phyloP scores from a whole-genome alignment of 2,329 filamentous ascomycete genomes.

The Catunica adiposa region DNA sequence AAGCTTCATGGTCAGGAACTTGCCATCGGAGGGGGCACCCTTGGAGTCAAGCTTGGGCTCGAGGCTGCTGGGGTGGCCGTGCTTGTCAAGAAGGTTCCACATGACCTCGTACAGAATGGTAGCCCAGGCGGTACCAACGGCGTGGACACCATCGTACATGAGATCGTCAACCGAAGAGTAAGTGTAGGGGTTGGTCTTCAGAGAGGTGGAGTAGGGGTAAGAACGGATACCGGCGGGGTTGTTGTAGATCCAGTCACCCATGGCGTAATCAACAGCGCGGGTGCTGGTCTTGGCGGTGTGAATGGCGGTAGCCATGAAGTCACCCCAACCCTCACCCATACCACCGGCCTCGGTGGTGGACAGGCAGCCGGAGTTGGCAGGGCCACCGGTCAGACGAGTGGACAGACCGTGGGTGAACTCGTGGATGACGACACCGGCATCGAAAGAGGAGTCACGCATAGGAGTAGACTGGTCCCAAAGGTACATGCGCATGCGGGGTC shows the following conservation, averaged over 20 bases:
- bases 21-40: conserved; percentile 35
- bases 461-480: conserved; percentile 34
- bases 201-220: conserved; percentile 34
- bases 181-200: conserved; percentile 32
- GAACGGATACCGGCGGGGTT: conserved; percentile 29
- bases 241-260: conserved; percentile 34
- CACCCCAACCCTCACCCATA: conserved; percentile 43
- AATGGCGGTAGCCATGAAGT: conserved; percentile 37
- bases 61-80: conserved; percentile 31
- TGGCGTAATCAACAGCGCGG: conserved; percentile 28
- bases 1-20: conserved; percentile 35
- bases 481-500: conserved; percentile 42
- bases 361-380: conserved; percentile 34
- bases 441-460: conserved; percentile 38
- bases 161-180: conserved; percentile 29
- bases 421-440: conserved; percentile 43
- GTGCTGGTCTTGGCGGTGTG: conserved; percentile 30
- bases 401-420: conserved; percentile 41
- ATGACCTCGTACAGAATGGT: conserved; percentile 38
- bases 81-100: conserved; percentile 40
- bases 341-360: conserved; percentile 31
- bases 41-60: conserved; percentile 26
- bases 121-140: conserved; percentile 36
- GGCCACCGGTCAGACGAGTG: conserved; percentile 42
- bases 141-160: conserved; percentile 24